Conservation (phyloP, 139 green algal genomes). For the Picochlorum costavermella region DNA sequence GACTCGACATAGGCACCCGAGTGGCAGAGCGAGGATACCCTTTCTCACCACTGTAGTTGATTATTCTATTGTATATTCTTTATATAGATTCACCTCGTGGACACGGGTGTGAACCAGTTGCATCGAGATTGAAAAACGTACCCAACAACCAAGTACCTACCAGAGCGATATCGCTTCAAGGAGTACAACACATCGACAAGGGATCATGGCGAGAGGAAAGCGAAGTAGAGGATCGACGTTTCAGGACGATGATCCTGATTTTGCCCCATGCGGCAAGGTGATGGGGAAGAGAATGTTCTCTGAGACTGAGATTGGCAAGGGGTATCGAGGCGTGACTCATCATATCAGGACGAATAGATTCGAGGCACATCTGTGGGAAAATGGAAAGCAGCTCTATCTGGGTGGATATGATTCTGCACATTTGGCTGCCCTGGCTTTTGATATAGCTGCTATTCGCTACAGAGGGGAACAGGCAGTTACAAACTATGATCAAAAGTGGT, state of each 20-base stretch:
- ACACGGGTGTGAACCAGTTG: too few relatives aligned
- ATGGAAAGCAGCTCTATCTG: conserved; percentile 19
- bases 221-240: not conserved
- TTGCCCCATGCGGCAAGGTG: not conserved
- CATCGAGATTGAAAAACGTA: too few relatives aligned
- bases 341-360: conserved; percentile 20
- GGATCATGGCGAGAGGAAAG: not conserved
- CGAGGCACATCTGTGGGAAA: conserved; percentile 13
- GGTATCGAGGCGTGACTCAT: conserved; percentile 14
- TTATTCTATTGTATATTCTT: too few relatives aligned
- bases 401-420: conserved; percentile 11
- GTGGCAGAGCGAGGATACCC: too few relatives aligned
- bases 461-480: conserved; percentile 2
- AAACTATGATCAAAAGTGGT: conserved; percentile 6
- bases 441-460: conserved; percentile 6
- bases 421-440: conserved; percentile 13
- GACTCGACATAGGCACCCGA: too few relatives aligned
- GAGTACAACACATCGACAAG: not conserved
- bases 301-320: not conserved
- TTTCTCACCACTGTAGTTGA: too few relatives aligned
- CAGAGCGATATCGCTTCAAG: too few relatives aligned
- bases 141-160: too few relatives aligned
- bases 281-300: not conserved
- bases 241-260: conserved; percentile 12
- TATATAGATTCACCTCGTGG: too few relatives aligned